Percentiles rank a stretch among this genome's conserved stretches.
These are phyloP conservation scores for Kwoniella sp. DNA, from an alignment of 768 basidiomycete species.

Conservation along the genomic window DNA sequence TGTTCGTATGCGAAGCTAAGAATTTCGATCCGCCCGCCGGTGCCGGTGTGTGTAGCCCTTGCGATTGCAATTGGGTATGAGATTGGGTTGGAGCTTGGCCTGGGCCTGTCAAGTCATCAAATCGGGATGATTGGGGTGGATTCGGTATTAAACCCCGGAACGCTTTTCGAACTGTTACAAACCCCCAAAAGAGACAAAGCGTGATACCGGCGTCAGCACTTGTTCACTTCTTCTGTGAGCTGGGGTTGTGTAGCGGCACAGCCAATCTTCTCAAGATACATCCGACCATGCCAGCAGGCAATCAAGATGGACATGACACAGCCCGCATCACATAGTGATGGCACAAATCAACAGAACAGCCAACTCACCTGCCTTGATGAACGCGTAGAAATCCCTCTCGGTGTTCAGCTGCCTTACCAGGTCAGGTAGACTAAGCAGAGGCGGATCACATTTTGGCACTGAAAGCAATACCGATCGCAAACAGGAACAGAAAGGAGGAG, in stretches of 20 bases:
- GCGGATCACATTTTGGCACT: slow-evolving; percentile 82
- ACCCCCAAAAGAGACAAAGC: background rate
- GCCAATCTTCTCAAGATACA: too few relatives aligned
- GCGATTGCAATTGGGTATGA: too few relatives aligned
- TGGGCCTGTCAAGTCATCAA: slow-evolving; percentile 44
- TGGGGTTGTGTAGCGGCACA: too few relatives aligned
- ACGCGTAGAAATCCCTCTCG: slow-evolving; percentile 68
- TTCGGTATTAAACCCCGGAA: slow-evolving; percentile 40
- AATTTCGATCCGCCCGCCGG: background rate
- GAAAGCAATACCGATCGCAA: slow-evolving; percentile 19
- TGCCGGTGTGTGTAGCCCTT: slow-evolving; percentile 8
- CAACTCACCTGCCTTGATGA: slow-evolving; percentile 63
- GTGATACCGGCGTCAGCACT: too few relatives aligned
- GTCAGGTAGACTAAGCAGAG: slow-evolving; percentile 67
- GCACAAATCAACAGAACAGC: too few relatives aligned
- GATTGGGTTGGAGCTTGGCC: slow-evolving; percentile 7
- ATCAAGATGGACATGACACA: too few relatives aligned
- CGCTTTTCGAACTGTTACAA: slow-evolving; percentile 39
- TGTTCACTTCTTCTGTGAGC: background rate
- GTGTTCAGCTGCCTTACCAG: slow-evolving; percentile 72
- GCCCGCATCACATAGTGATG: too few relatives aligned
- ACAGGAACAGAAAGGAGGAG: too few relatives aligned
- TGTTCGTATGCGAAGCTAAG: background rate
- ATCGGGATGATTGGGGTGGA: slow-evolving; percentile 26
- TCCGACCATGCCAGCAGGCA: too few relatives aligned